Percentiles rank a stretch among this genome's conserved stretches.
Evolutionary conservation across 179 eudicot genomes (phyloP).

Genomic region (Beta macrorhiza): DNA sequence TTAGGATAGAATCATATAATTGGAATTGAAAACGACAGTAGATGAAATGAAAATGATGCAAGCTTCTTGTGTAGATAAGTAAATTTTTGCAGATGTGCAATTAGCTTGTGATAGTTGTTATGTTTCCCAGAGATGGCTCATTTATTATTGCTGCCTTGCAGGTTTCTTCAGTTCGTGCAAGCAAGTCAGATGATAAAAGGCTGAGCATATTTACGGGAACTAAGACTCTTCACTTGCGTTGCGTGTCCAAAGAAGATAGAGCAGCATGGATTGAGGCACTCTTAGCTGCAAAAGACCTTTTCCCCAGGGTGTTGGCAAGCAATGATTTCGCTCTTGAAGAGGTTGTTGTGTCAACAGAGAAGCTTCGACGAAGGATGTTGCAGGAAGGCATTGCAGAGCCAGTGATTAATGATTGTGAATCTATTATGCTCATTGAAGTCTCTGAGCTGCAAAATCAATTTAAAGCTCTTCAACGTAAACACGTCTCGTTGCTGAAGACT

Average conservation of each 20-base stretch:
- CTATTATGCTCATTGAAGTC: slow-evolving; percentile 76
- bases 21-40: neutral
- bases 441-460: slow-evolving; percentile 72
- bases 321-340: slow-evolving; percentile 67
- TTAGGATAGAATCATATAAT: neutral
- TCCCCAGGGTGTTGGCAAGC: slow-evolving; percentile 67
- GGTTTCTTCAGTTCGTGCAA: slow-evolving; percentile 94
- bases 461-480: slow-evolving; percentile 68
- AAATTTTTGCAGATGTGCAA: neutral
- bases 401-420: slow-evolving; percentile 76
- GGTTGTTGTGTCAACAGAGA: slow-evolving; percentile 84
- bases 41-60: neutral
- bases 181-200: slow-evolving; percentile 97
- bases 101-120: slow-evolving; percentile 16
- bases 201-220: slow-evolving; percentile 85
- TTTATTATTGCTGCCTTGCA: slow-evolving; percentile 32
- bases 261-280: slow-evolving; percentile 87
- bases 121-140: slow-evolving; percentile 17
- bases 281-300: slow-evolving; percentile 79
- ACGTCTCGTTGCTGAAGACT: slow-evolving; percentile 59
- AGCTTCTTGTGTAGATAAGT: neutral
- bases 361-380: slow-evolving; percentile 57
- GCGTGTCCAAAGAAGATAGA: slow-evolving; percentile 82
- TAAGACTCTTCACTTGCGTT: slow-evolving; percentile 94
- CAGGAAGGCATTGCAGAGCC: slow-evolving; percentile 73